Base-by-base conservation (phyloP, 2,329 filamentous ascomycete species). In the Neopestalotiopsis rosae region DNA sequence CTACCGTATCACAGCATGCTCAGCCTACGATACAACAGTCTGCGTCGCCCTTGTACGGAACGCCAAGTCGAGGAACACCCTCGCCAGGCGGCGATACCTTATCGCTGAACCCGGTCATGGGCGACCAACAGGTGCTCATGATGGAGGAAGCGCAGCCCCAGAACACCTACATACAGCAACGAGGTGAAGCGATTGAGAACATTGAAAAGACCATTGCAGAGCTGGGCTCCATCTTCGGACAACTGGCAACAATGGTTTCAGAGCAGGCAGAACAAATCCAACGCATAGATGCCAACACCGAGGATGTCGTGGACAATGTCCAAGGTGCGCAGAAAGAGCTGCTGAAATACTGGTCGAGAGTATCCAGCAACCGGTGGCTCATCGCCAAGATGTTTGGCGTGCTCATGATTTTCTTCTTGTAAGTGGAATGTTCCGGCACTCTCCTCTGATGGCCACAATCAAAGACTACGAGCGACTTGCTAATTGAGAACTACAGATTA, bases 251-350 rank as follows among this genome's bases (percentile, higher is more conserved):
- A 73, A 98, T 99, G 96, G 96, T 99, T 38, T 94, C 92, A 67
- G 95, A 99, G 80, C 96, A 99, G 82, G 94, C 93, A 71, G 96
- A 79, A 81, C 97, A 97, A 92, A 97, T 99, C 73, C 94, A 98
- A 81, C 88, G 95, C 64, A 98, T 98, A 77, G 95, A 98, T 76
- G 95, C 95, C 72, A 98, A 98, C 80, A 98, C 95, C 1, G 96
- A 99, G 77, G 95, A 98, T 75, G 94, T 99, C 5, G 95, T 99
- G 67, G 95, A 98, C 77, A 99, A 99, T 75, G 95, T 99, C n/a
- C 90, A 97, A 77, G 96, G 96, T 20, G 96, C 96, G 5, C 96
- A 99, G 79, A 88, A 95, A 71, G 95, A 99, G 81, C 80, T 99
- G 77, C 89, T 99, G 83, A 98, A 98, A 81, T 99, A 98, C 82